Evolutionary conservation across 768 basidiomycete species (phyloP), one percentile per base, ranked within the genome.

Genomic region (Guyanaporus albipodus): DNA sequence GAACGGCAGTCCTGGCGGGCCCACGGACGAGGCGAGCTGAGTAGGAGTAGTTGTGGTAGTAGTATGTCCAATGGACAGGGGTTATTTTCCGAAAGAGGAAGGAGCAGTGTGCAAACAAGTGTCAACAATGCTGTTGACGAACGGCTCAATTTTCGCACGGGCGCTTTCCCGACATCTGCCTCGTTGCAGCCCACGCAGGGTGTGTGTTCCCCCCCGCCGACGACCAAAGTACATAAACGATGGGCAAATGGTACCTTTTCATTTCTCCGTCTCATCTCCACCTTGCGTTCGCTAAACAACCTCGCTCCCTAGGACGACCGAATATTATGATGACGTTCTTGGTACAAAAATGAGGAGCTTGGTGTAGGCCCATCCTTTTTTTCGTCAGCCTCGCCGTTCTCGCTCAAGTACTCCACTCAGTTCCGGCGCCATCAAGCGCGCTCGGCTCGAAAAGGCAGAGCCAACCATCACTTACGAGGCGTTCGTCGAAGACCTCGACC

Each of bases 401-500:
- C 17, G 24, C 46, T 55, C 17, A 57, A 19, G 27, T 4, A n/a
- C n/a, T n/a, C n/a, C 18, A 3, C 11, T n/a, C 55, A 89, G 87
- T 59, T 77, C 79, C 54, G 85, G 88, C 44, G 80, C 87, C 40
- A 81, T 89, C 53, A 80, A 79, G 55, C 75, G 88, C 44, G 71
- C 80, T 22, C 76, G 75, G 49, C 73, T 86, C 22, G 87, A 89
- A 61, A 79, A 80, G 37, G 59, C 59, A 27, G 83, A 85, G 57
- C 76, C 83, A 4, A 67, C 69, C 32, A 87, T 90, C 51, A 81
- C 72, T 44, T 90, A 86, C 60, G 83, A 89, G 63, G 66, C 75
- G 23, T 89, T 91, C 53, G 83, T 89, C 17, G 77, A 83, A 54
- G 85, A 87, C 23, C 70, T 91, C 39, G 87, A 90, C 59, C 76